Percentiles rank a stretch among this genome's conserved stretches.
These are phyloP conservation scores for Ophiostoma fasciatum DNA, from an alignment of 2,329 filamentous ascomycete species.

Conservation along the genomic window DNA sequence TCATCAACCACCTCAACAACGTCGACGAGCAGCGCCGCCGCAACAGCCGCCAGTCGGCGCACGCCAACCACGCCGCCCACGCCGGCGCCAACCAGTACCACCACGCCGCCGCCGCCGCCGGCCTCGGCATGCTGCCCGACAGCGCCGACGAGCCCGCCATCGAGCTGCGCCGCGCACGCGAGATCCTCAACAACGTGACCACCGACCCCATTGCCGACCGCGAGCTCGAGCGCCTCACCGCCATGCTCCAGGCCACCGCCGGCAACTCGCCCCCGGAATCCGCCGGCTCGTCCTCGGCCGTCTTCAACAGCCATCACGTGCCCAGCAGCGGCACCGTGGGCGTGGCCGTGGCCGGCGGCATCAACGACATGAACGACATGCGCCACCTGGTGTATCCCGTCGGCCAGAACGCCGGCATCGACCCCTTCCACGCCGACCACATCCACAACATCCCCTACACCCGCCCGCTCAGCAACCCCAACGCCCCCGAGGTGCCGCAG, in stretches of 20 bases:
- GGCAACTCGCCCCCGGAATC: slow-evolving; percentile 35
- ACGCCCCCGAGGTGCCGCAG: slow-evolving; percentile 26
- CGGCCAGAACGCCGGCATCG: slow-evolving; percentile 79
- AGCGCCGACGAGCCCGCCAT: slow-evolving; percentile 30
- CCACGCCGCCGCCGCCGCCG: slow-evolving; percentile 16
- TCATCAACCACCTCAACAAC: slow-evolving; percentile 40
- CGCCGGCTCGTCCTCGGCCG: slow-evolving; percentile 31
- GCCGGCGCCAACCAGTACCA: slow-evolving; percentile 25
- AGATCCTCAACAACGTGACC: slow-evolving; percentile 37
- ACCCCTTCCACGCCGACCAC: slow-evolving; percentile 87
- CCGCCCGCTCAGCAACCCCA: slow-evolving; percentile 49
- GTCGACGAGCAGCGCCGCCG: slow-evolving; percentile 28
- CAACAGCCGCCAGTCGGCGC: slow-evolving; percentile 24
- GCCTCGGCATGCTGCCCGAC: slow-evolving; percentile 27
- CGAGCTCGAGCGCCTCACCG: slow-evolving; percentile 40
- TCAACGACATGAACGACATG: slow-evolving; percentile 41
- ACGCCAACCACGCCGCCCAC: slow-evolving; percentile 22
- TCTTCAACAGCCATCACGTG: slow-evolving; percentile 46
- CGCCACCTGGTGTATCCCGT: slow-evolving; percentile 75
- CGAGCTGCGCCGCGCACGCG: slow-evolving; percentile 40
- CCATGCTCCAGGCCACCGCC: slow-evolving; percentile 31
- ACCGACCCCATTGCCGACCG: slow-evolving; percentile 37
- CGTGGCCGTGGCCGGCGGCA: slow-evolving; percentile 19
- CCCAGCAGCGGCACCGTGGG: slow-evolving; percentile 24
- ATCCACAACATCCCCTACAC: slow-evolving; percentile 88